Conservation (phyloP, 345 rosid species). For the Balakata baccata region DNA sequence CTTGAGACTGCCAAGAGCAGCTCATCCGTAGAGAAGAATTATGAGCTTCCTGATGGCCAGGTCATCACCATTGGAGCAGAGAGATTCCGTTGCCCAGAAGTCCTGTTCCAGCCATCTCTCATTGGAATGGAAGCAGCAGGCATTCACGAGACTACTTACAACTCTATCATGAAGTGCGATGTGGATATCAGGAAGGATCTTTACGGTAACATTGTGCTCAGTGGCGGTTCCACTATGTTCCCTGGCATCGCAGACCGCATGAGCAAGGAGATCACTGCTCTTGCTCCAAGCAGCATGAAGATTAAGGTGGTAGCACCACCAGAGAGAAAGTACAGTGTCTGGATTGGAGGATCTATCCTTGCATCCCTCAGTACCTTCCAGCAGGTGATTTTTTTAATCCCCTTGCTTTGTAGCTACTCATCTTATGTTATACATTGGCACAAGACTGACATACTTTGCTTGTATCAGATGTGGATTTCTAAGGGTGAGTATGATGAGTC, state of each 20-base stretch:
- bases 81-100: slow-evolving; percentile 15
- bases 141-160: slow-evolving; percentile 8
- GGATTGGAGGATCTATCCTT: slow-evolving; percentile 14
- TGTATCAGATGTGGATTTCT: slow-evolving; percentile 12
- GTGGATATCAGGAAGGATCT: slow-evolving; percentile 12
- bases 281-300: slow-evolving; percentile 11
- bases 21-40: slow-evolving; percentile 11
- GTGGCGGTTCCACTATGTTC: slow-evolving; percentile 15
- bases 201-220: slow-evolving; percentile 13
- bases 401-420: too few relatives aligned
- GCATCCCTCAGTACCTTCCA: slow-evolving; percentile 9
- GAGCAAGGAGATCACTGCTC: slow-evolving; percentile 13
- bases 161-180: slow-evolving; percentile 15
- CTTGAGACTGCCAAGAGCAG: slow-evolving; percentile 12
- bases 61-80: slow-evolving; percentile 14
- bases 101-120: slow-evolving; percentile 12
- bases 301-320: slow-evolving; percentile 14
- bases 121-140: slow-evolving; percentile 15
- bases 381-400: background rate
- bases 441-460: background rate
- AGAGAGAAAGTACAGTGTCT: slow-evolving; percentile 10
- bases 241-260: slow-evolving; percentile 11
- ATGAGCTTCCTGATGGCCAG: slow-evolving; percentile 14
- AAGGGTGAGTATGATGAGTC: slow-evolving; percentile 15
- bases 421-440: background rate